Evolutionary conservation across 2,329 filamentous ascomycete genomes (phyloP).

Genomic region (Fonsecaea monophora): DNA sequence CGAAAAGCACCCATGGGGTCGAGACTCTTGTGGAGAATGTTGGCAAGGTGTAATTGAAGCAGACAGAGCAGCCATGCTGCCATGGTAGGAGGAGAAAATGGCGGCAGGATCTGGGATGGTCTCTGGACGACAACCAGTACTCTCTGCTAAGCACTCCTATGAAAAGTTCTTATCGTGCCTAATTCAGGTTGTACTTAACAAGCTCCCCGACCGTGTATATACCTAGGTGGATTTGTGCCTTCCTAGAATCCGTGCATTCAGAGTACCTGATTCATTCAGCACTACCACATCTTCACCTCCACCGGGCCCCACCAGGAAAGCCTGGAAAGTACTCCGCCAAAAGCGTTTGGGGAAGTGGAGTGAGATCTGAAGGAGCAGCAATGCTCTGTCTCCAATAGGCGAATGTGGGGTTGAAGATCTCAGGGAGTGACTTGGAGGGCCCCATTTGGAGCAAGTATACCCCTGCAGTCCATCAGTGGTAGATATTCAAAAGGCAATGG

Average conservation of each 20-base stretch:
- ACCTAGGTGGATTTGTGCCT: no score
- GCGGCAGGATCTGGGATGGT: no score
- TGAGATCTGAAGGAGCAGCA: background rate
- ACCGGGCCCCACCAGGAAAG: background rate
- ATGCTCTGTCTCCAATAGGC: background rate
- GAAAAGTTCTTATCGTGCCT: no score
- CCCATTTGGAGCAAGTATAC: conserved; percentile 2
- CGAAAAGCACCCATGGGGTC: background rate
- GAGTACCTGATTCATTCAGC: background rate
- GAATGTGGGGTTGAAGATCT: background rate
- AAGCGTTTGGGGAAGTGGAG: conserved; percentile 1
- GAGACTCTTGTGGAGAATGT: conserved; percentile 19
- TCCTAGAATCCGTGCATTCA: background rate
- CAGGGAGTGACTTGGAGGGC: background rate
- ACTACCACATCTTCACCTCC: background rate
- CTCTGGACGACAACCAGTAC: background rate
- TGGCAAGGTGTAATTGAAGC: conserved; percentile 38
- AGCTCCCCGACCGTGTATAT: no score
- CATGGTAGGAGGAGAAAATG: background rate
- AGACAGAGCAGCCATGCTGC: background rate
- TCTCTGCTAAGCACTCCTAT: no score
- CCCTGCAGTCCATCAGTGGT: background rate
- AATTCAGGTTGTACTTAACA: no score
- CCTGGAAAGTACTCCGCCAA: background rate
- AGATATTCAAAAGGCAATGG: background rate